Percentiles rank a stretch among this genome's conserved stretches.
These are phyloP conservation scores for Poa pratensis DNA, from an alignment of 176 grass and related monocot genomes.

Conservation along the genomic window DNA sequence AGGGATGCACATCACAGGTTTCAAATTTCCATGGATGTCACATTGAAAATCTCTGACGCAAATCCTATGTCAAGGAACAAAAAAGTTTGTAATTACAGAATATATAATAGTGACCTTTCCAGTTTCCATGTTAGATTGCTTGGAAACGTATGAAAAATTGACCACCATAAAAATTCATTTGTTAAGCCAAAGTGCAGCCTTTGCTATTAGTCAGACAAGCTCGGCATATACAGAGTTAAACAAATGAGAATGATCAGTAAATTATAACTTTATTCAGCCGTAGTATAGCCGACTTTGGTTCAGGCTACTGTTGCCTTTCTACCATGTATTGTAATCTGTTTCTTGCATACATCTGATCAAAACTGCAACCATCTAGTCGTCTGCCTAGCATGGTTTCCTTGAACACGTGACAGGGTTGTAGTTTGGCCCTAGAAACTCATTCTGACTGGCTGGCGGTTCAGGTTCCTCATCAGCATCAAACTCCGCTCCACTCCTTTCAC, in stretches of 20 bases:
- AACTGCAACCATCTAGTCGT: not conserved
- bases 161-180: not conserved
- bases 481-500: constrained; percentile 87
- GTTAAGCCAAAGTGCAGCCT: not conserved
- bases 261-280: constrained; percentile 39
- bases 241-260: constrained; percentile 26
- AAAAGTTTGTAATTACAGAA: too few species aligned
- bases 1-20: too few species aligned
- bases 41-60: too few species aligned
- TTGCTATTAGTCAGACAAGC: constrained; percentile 5
- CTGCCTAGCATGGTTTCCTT: not conserved
- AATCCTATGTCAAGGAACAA: too few species aligned
- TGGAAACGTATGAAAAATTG: not conserved
- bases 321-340: too few species aligned
- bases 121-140: too few species aligned
- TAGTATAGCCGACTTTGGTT: constrained; percentile 21
- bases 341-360: constrained; percentile 30
- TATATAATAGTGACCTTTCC: too few species aligned
- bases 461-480: constrained; percentile 76
- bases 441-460: constrained; percentile 64
- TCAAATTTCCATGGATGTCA: not conserved
- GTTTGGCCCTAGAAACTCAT: constrained; percentile 22
- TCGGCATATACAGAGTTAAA: constrained; percentile 2
- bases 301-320: not conserved
- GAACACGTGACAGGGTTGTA: not conserved